phyloP scores from a whole-genome alignment of 2,329 filamentous ascomycete genomes.

The Sclerotinia trifoliorum region DNA sequence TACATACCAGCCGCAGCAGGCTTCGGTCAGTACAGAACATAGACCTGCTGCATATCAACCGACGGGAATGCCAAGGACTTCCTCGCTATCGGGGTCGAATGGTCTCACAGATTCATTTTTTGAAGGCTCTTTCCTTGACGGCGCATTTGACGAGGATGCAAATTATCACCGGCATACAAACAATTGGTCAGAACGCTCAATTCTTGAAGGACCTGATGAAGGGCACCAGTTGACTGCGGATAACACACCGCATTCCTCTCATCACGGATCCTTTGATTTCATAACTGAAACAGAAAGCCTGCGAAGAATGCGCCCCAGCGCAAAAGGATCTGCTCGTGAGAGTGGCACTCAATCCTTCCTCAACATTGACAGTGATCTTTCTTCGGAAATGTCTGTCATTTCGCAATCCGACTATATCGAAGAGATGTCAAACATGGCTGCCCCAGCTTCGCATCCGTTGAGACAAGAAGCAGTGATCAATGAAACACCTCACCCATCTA shows the following conservation, averaged over 20 bases:
- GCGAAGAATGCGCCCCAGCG: conserved; percentile 29
- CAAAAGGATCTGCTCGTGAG: conserved; percentile 27
- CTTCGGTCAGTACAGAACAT: conserved; percentile 28
- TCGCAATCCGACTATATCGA: conserved; percentile 38
- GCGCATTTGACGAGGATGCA: conserved; percentile 56
- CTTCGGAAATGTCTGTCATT: conserved; percentile 59
- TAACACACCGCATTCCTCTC: conserved; percentile 37
- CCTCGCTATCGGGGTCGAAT: conserved; percentile 50
- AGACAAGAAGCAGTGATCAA: conserved; percentile 33
- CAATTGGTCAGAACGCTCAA: conserved; percentile 56
- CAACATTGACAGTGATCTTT: conserved; percentile 49
- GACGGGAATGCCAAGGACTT: conserved; percentile 26
- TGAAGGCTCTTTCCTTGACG: conserved; percentile 73
- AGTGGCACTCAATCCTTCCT: conserved; percentile 41
- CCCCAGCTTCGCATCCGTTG: conserved; percentile 40
- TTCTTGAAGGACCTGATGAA: conserved; percentile 52
- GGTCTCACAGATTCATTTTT: conserved; percentile 73
- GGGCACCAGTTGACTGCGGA: conserved; percentile 33
- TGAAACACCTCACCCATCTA: conserved; percentile 34
- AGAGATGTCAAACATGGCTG: conserved; percentile 35
- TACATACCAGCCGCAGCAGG: conserved; percentile 31
- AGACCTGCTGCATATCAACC: conserved; percentile 38
- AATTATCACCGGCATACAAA: conserved; percentile 42
- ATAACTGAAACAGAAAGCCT: conserved; percentile 55
- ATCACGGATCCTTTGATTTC: conserved; percentile 53